Conservation (phyloP, 1,284 basidiomycete genomes). For the Cryptococcus maquisensis region DNA sequence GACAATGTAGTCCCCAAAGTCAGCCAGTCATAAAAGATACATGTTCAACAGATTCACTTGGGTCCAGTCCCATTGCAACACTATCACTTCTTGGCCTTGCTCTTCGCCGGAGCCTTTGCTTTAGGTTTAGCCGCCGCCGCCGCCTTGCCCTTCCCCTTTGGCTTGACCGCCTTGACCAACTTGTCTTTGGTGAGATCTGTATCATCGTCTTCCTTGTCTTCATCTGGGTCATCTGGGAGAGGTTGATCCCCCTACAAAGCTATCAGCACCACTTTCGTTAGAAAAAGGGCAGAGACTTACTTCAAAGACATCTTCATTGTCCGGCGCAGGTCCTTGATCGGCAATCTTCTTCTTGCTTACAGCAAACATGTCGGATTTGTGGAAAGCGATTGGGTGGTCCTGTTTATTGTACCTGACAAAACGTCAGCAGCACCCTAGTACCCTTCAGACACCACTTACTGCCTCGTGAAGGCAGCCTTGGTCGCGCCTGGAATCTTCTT, state of each 20-base stretch:
- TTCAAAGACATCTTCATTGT: constrained; percentile 81
- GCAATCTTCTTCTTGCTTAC: constrained; percentile 65
- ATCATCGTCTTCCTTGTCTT: constrained; percentile 49
- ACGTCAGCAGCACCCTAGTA: background rate
- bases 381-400: constrained; percentile 87
- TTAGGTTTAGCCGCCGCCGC: constrained; percentile 8
- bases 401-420: constrained; percentile 68
- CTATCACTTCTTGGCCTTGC: no score
- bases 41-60: no score
- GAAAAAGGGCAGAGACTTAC: constrained; percentile 55
- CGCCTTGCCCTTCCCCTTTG: constrained; percentile 27
- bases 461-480: constrained; percentile 80
- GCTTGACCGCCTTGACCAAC: constrained; percentile 55
- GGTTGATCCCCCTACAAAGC: constrained; percentile 25
- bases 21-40: no score
- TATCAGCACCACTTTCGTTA: background rate
- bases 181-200: constrained; percentile 54
- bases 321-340: constrained; percentile 64
- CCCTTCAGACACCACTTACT: constrained; percentile 56
- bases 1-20: no score
- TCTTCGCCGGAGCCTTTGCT: background rate
- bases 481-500: constrained; percentile 79
- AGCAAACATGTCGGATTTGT: constrained; percentile 74
- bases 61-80: no score
- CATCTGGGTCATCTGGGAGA: constrained; percentile 47